phyloP scores from a whole-genome alignment of 331 rosid genomes.

The Prunus yedoensis region DNA sequence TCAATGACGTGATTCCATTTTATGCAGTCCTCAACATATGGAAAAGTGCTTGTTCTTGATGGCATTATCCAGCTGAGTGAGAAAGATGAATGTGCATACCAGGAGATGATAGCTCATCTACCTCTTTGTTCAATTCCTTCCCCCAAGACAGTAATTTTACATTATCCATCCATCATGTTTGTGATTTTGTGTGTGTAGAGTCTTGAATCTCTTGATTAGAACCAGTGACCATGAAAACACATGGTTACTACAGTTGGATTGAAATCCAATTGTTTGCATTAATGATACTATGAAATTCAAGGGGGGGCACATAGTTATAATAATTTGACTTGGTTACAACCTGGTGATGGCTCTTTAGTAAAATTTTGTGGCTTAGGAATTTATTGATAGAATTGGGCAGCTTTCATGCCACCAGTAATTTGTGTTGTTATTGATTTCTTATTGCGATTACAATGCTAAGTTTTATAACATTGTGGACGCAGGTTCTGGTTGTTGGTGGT shows the following conservation, averaged over 20 bases:
- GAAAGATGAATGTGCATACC: slow-evolving; percentile 97
- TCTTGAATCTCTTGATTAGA: neutral
- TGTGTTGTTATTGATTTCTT: neutral
- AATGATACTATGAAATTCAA: neutral
- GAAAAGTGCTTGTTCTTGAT: slow-evolving; percentile 95
- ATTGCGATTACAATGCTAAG: slow-evolving; percentile 7
- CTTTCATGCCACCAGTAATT: neutral
- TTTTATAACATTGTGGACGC: slow-evolving; percentile 6
- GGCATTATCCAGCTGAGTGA: slow-evolving; percentile 93
- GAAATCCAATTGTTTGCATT: neutral
- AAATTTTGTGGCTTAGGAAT: neutral
- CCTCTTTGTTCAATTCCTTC: slow-evolving; percentile 89
- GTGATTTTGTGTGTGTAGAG: neutral
- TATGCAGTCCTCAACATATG: slow-evolving; percentile 73
- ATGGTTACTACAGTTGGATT: neutral
- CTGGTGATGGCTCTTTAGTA: neutral
- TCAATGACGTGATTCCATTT: slow-evolving; percentile 14
- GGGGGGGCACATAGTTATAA: neutral
- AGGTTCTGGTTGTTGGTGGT: slow-evolving; percentile 97
- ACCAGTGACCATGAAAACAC: neutral
- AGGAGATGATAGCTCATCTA: slow-evolving; percentile 97
- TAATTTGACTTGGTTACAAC: neutral
- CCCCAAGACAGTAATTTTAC: slow-evolving; percentile 65
- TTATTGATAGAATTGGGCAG: neutral
- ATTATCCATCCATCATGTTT: slow-evolving; percentile 4